phyloP scores from a whole-genome alignment of 805 yeast species.

The Saccharomycopsis fibuligera region DNA sequence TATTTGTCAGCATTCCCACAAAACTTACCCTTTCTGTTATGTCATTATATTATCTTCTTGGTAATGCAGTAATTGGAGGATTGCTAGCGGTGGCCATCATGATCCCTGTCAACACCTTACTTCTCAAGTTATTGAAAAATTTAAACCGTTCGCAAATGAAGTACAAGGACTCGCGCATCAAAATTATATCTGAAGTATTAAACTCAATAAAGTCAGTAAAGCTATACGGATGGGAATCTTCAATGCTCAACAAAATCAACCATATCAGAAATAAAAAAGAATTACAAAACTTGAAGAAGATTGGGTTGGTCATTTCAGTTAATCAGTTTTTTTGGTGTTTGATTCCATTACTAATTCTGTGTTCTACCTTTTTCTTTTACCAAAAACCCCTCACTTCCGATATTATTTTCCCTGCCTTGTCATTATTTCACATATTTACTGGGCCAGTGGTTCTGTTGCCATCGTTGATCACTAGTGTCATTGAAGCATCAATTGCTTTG shows the following conservation, averaged over 20 bases:
- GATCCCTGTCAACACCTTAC: constrained; percentile 49
- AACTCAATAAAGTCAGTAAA: constrained; percentile 57
- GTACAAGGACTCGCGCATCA: constrained; percentile 53
- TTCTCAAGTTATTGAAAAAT: constrained; percentile 41
- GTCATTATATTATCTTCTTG: constrained; percentile 50
- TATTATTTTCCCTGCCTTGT: constrained; percentile 60
- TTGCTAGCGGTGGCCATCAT: constrained; percentile 43
- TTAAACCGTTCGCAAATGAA: constrained; percentile 52
- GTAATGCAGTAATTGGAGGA: constrained; percentile 48
- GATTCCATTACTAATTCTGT: constrained; percentile 58
- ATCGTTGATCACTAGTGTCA: constrained; percentile 43
- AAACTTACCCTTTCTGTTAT: constrained; percentile 44
- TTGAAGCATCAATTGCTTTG: constrained; percentile 55
- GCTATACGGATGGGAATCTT: constrained; percentile 62
- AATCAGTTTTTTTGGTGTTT: constrained; percentile 54
- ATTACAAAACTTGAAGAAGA: constrained; percentile 42
- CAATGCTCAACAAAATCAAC: constrained; percentile 47
- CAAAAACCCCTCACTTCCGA: constrained; percentile 47
- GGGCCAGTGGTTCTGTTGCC: constrained; percentile 58
- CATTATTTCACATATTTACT: constrained; percentile 51
- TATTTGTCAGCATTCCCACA: constrained; percentile 54
- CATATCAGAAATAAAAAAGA: constrained; percentile 55
- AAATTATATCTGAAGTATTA: constrained; percentile 53
- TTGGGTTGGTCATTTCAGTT: constrained; percentile 41
- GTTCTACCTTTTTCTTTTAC: constrained; percentile 39